Evolutionary conservation across 768 basidiomycete genomes (phyloP).

Genomic region (Amanita polypyramis): DNA sequence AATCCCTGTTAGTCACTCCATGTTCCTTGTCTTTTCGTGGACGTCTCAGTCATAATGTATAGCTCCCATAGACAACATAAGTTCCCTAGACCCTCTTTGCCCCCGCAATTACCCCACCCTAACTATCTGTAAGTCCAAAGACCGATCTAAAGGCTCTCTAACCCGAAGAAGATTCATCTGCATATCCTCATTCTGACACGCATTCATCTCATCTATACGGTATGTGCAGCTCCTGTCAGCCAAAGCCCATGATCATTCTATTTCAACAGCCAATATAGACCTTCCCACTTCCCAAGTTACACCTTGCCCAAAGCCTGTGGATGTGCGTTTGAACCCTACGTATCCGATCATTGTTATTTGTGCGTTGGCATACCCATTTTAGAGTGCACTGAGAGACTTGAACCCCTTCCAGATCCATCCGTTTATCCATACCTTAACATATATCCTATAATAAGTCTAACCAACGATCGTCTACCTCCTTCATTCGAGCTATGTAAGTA

Average conservation of each 20-base stretch:
- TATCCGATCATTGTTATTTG: conserved; percentile 27
- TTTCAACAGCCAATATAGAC: neutral
- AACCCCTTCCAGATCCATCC: conserved; percentile 8
- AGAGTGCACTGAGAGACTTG: neutral
- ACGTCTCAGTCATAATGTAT: neutral
- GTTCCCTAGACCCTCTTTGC: too few species aligned
- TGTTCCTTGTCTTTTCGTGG: neutral
- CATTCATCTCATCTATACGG: conserved; percentile 4
- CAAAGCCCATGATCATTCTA: neutral
- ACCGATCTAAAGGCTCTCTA: neutral
- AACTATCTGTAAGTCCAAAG: conserved; percentile 10
- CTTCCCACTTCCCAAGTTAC: neutral
- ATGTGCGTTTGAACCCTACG: neutral
- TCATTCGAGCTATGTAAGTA: conserved; percentile 8
- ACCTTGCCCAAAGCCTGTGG: neutral
- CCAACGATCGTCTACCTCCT: neutral
- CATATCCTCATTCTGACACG: conserved; percentile 8
- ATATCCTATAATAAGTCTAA: conserved; percentile 11
- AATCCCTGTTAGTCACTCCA: neutral
- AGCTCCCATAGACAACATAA: neutral
- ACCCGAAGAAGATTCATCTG: conserved; percentile 6
- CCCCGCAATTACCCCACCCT: conserved; percentile 10
- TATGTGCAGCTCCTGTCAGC: neutral
- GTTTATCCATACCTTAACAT: conserved; percentile 15
- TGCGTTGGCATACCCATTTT: conserved; percentile 8